phyloP scores from a whole-genome alignment of 2,329 filamentous ascomycete species.

The Hypoxylon sp. region DNA sequence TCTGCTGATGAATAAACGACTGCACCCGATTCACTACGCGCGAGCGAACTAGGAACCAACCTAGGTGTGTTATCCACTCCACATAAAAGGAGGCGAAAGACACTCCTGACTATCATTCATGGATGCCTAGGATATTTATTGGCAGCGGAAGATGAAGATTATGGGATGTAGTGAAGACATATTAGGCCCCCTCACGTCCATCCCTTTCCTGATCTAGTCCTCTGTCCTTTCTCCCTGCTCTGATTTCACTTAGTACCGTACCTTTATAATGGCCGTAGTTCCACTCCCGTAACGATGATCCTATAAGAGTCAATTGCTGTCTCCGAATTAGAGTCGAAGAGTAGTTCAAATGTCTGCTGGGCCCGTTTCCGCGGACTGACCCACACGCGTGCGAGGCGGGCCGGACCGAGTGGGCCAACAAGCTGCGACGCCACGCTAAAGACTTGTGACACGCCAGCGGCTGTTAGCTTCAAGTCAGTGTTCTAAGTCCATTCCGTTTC shows the following conservation, averaged over 20 bases:
- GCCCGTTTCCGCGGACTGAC: not conserved
- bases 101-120: too few relatives aligned
- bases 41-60: too few relatives aligned
- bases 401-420: not conserved
- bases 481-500: conserved; percentile 2
- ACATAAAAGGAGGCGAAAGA: too few relatives aligned
- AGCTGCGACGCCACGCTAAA: not conserved
- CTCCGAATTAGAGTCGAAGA: not conserved
- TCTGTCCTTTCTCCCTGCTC: not conserved
- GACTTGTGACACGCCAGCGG: not conserved
- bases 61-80: too few relatives aligned
- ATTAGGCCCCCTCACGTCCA: not conserved
- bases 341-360: not conserved
- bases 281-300: not conserved
- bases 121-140: too few relatives aligned
- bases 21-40: not conserved
- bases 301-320: not conserved
- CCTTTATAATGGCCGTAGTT: not conserved
- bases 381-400: not conserved
- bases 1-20: too few relatives aligned
- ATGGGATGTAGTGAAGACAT: not conserved
- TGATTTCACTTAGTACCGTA: not conserved
- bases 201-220: not conserved
- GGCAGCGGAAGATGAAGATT: too few relatives aligned
- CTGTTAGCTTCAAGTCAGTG: not conserved